These are phyloP conservation scores for Aspergillus pseudonomiae DNA, from an alignment of 2,329 filamentous ascomycete species.

Conservation along the genomic window DNA sequence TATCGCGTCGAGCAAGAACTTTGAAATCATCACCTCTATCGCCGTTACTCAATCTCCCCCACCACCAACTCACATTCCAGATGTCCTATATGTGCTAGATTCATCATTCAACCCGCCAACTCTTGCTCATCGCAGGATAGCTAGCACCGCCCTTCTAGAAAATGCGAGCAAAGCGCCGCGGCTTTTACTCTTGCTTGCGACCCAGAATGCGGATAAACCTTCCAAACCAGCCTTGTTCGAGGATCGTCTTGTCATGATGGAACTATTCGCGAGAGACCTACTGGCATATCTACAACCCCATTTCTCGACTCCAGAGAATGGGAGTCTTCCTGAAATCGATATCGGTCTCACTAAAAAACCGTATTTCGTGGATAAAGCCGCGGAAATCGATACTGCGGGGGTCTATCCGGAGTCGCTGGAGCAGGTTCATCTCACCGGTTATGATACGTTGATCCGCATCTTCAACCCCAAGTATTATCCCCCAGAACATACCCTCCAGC, in stretches of 20 bases:
- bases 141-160: slow-evolving; percentile 54
- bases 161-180: slow-evolving; percentile 37
- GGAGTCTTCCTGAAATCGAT: slow-evolving; percentile 41
- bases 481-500: slow-evolving; percentile 45
- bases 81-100: slow-evolving; percentile 64
- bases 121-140: slow-evolving; percentile 60
- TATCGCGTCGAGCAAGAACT: slow-evolving; percentile 39
- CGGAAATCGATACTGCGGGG: slow-evolving; percentile 42
- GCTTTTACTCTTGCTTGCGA: slow-evolving; percentile 63
- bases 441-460: slow-evolving; percentile 53
- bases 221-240: slow-evolving; percentile 52
- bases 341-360: slow-evolving; percentile 53
- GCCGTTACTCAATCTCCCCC: slow-evolving; percentile 18
- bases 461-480: slow-evolving; percentile 55
- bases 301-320: slow-evolving; percentile 13
- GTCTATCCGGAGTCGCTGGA: slow-evolving; percentile 41
- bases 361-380: slow-evolving; percentile 53
- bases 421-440: slow-evolving; percentile 53
- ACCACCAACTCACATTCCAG: slow-evolving; percentile 21
- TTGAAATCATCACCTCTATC: slow-evolving; percentile 37
- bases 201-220: slow-evolving; percentile 67
- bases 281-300: slow-evolving; percentile 30
- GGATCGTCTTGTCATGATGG: slow-evolving; percentile 54
- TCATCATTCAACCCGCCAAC: slow-evolving; percentile 70
- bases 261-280: slow-evolving; percentile 49